Evolutionary conservation across 192 early-diverging fungal species (phyloP).

Genomic region (Globomyces pollinis-pini): DNA sequence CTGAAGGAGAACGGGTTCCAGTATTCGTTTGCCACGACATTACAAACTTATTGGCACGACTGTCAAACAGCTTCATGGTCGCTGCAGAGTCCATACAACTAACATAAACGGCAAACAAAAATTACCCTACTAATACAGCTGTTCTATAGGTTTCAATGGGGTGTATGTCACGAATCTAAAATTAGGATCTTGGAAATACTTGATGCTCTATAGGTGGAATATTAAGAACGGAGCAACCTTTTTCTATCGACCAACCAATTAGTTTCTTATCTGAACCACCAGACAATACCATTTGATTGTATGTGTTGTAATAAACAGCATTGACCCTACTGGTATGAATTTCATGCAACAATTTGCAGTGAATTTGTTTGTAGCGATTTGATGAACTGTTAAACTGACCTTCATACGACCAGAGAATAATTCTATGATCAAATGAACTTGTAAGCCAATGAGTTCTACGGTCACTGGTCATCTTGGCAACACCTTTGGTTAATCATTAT

Average conservation of each 20-base stretch:
- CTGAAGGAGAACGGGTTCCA: background rate
- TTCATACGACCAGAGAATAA: background rate
- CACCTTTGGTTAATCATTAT: no score
- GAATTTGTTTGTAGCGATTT: background rate
- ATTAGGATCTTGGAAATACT: background rate
- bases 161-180: background rate
- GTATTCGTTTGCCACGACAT: background rate
- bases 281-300: background rate
- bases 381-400: background rate
- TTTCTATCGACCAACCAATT: background rate
- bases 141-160: background rate
- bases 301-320: background rate
- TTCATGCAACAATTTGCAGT: no score
- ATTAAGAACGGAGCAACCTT: background rate
- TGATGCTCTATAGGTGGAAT: background rate
- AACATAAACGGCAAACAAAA: background rate
- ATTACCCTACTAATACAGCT: no score
- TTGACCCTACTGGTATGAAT: background rate
- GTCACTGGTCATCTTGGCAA: background rate
- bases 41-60: background rate
- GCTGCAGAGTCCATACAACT: background rate
- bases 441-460: background rate
- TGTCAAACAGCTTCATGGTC: background rate
- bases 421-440: background rate
- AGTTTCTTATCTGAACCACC: background rate